Conservation (phyloP, 208 protist species). For the Acanthamoeba lenticulata region DNA sequence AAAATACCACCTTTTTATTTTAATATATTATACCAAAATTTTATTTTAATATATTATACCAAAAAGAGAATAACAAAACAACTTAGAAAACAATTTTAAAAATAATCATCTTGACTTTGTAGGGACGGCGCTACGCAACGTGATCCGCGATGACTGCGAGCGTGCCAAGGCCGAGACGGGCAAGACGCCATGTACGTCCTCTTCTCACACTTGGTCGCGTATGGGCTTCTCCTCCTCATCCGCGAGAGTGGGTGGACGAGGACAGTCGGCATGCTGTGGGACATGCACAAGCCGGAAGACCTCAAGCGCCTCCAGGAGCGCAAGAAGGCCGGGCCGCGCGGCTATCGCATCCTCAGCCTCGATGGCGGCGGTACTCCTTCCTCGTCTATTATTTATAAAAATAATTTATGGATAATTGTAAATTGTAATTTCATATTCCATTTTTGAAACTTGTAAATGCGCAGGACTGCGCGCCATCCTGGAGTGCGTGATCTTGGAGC, state of each 20-base stretch:
- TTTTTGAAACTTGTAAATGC: too few relatives aligned
- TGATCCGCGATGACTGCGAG: neutral
- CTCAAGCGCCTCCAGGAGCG: neutral
- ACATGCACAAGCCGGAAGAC: neutral
- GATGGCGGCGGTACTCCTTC: neutral
- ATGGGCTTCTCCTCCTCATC: neutral
- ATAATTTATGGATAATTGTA: too few relatives aligned
- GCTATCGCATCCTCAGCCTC: neutral
- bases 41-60: too few relatives aligned
- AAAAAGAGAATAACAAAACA: too few relatives aligned
- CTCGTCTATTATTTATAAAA: too few relatives aligned
- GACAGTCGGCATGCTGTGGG: neutral
- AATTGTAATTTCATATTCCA: too few relatives aligned
- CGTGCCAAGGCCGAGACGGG: neutral
- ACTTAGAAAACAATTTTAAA: too few relatives aligned
- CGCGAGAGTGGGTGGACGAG: too few relatives aligned
- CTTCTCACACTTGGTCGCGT: neutral
- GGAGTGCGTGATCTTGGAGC: neutral
- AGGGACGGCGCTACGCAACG: neutral
- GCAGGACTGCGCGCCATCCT: conserved; percentile 19
- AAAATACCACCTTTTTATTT: too few relatives aligned
- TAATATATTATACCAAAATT: too few relatives aligned
- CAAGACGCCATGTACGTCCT: neutral
- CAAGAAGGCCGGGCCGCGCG: neutral
- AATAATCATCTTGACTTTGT: too few relatives aligned